Evolutionary conservation across 495 filamentous ascomycete species (phyloP).

Genomic region (Paragyromitra xinjiangensis): DNA sequence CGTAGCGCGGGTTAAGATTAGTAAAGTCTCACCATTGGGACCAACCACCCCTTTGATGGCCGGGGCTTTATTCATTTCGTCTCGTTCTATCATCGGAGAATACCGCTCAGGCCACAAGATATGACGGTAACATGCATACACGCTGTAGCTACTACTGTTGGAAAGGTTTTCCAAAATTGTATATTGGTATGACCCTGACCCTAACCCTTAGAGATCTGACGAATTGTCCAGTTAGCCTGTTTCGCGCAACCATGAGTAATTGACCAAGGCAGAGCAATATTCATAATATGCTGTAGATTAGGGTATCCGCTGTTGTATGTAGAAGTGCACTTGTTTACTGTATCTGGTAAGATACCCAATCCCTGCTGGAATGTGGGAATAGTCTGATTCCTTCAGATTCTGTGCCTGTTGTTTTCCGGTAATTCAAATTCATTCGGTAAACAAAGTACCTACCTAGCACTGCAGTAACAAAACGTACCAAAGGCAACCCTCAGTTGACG

Average conservation of each 20-base stretch:
- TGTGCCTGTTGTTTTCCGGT: background rate
- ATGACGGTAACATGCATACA: too few species aligned
- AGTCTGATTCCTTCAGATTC: background rate
- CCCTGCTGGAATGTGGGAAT: background rate
- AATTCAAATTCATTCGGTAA: background rate
- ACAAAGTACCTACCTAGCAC: background rate
- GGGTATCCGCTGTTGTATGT: background rate
- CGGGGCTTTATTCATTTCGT: too few species aligned
- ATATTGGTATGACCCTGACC: background rate
- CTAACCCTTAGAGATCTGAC: background rate
- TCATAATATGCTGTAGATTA: background rate
- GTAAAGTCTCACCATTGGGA: too few species aligned
- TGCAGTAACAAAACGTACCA: background rate
- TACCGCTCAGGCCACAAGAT: too few species aligned
- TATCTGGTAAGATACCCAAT: background rate
- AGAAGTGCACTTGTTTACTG: background rate
- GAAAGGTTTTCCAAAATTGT: too few species aligned
- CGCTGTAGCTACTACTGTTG: too few species aligned
- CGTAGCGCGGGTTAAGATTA: too few species aligned
- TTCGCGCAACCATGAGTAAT: background rate
- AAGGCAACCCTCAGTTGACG: conserved; percentile 22
- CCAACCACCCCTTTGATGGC: too few species aligned
- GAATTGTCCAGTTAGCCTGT: too few species aligned
- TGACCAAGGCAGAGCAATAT: background rate
- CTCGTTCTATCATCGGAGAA: too few species aligned